Evolutionary conservation across 257 asterid species (phyloP).

Genomic region (Primulina eburnea): DNA sequence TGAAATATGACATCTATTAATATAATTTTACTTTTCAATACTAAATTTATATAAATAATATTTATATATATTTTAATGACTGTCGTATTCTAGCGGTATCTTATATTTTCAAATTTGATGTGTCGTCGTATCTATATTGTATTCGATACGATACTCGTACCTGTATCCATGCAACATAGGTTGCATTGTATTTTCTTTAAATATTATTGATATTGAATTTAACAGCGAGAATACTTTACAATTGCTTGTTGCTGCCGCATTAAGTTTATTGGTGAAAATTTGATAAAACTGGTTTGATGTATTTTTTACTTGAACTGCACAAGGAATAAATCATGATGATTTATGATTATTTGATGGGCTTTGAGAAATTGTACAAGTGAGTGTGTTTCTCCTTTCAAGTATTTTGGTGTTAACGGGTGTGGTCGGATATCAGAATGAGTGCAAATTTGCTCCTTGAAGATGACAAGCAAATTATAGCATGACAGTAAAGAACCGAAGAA

Average conservation of each 20-base stretch:
- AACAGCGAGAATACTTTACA: background rate
- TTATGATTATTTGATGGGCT: background rate
- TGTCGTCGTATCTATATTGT: too few relatives aligned
- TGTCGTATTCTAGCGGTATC: too few relatives aligned
- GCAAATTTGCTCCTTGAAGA: too few relatives aligned
- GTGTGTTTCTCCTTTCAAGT: background rate
- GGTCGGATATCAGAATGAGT: background rate
- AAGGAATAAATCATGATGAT: background rate
- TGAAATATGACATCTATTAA: too few relatives aligned
- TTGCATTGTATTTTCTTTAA: too few relatives aligned
- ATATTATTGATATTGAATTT: too few relatives aligned
- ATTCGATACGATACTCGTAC: too few relatives aligned
- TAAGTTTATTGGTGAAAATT: background rate
- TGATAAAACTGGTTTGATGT: background rate
- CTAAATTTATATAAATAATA: too few relatives aligned
- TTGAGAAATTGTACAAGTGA: background rate
- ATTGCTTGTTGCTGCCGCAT: background rate
- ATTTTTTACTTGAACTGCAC: background rate
- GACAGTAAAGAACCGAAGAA: background rate
- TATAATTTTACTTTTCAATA: too few relatives aligned
- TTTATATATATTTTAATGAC: too few relatives aligned
- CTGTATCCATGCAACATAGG: too few relatives aligned
- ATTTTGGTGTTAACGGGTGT: background rate
- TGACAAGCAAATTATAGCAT: background rate
- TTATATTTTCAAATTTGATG: too few relatives aligned